Conservation (phyloP, 2,329 filamentous ascomycete genomes). For the Diaporthe humulicola region DNA sequence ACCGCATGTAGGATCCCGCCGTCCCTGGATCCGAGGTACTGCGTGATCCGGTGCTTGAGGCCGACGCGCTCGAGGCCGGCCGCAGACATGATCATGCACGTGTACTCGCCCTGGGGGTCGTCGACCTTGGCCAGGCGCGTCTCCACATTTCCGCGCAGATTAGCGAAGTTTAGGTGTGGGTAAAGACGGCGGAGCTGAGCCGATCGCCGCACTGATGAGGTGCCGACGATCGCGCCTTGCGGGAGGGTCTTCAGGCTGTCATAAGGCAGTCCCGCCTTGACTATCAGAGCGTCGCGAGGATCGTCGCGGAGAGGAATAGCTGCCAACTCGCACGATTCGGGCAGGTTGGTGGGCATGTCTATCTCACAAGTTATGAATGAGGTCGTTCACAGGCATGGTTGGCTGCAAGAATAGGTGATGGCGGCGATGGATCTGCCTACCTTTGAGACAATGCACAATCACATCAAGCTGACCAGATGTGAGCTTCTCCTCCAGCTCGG, state of each 20-base stretch:
- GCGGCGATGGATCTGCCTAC: background rate
- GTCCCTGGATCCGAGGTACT: background rate
- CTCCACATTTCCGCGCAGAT: slow-evolving; percentile 17
- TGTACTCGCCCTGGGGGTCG: background rate
- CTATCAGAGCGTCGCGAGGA: slow-evolving; percentile 9
- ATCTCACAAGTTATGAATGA: background rate
- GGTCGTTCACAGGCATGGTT: background rate
- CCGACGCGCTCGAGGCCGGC: background rate
- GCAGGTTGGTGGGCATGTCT: slow-evolving; percentile 20
- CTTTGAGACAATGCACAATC: slow-evolving; percentile 5
- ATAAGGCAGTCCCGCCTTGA: slow-evolving; percentile 15
- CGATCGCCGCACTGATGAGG: slow-evolving; percentile 9
- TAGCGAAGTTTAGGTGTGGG: background rate
- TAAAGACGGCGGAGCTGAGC: background rate
- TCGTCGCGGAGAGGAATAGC: background rate
- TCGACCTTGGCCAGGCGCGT: slow-evolving; percentile 15
- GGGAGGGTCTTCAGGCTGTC: background rate
- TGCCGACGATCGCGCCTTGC: slow-evolving; percentile 1
- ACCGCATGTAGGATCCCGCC: slow-evolving; percentile 16
- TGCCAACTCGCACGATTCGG: background rate
- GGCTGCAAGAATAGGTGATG: background rate
- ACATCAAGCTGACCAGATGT: background rate
- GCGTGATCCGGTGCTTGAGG: slow-evolving; percentile 9
- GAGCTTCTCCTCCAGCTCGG: slow-evolving; percentile 11
- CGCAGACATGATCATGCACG: slow-evolving; percentile 16